Base-by-base conservation (phyloP, 2,329 filamentous ascomycete species). In the Calonectria hawksworthii region DNA sequence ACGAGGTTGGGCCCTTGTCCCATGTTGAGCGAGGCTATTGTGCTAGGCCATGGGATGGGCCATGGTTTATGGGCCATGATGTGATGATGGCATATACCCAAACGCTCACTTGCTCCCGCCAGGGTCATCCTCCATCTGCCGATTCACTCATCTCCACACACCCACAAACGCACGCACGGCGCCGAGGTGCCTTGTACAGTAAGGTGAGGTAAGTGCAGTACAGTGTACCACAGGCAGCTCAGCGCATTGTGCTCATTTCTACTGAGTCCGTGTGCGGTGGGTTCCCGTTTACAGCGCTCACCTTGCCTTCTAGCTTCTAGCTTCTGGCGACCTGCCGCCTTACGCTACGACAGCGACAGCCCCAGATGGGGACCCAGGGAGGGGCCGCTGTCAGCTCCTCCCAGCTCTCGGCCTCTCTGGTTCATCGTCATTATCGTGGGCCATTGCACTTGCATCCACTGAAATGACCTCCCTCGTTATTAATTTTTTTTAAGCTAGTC, bases 101-200 rank as follows among this genome's bases (percentile, higher is more conserved):
- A 28, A 41, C 56, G 34, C 56, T 61, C 34, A 61, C 34, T 61
- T 61, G 34, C 56, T 61, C 34, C n/a, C 36, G 34, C 56, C 34
- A 14, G 65, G 47, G 32, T 54, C 36, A 32, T 44, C 28, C 51
- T 47, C 51, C 38, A 68, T 68, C 66, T 68, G 66, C 66, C 66
- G 66, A 68, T 41, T 59, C 26, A 68, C 47, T 32, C 28, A 34
- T 68, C 66, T 56, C 66, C 66, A 68, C 66, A 47, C 66, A 56
- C 65, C 50, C 34, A 68, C 65, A 54, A 56, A 38, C 50, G 34
- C 36, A 63, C 36, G 23, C 65, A 36, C 64, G 34, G 34, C 56
- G 56, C 28, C 52, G 52, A 56, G 52, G 26, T 56, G 52, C 56
- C 56, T 63, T 21, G 56, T 38, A 63, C 44, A 47, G 44, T 23